Percentiles rank a stretch among this genome's conserved stretches.
phyloP scores from a whole-genome alignment of 2,329 filamentous ascomycete genomes.

The Dothidotthia symphoricarpi region DNA sequence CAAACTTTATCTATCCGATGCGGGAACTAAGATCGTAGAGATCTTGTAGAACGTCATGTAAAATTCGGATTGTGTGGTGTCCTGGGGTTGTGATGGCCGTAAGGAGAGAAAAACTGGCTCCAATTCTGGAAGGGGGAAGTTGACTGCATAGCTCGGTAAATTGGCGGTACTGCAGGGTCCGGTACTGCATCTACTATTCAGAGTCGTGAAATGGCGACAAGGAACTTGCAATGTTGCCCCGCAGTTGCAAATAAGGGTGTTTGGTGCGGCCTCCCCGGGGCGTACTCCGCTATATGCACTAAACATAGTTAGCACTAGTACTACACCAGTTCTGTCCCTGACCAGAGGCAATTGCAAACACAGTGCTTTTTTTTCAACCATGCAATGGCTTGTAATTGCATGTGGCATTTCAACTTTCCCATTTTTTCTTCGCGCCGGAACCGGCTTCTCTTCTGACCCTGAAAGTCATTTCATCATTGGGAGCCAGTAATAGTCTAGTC shows the following conservation, averaged over 20 bases:
- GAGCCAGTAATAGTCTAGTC: conserved; percentile 28
- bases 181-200: no score
- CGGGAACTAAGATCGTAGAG: conserved; percentile 36
- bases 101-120: no score
- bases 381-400: conserved; percentile 27
- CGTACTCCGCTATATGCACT: conserved; percentile 16
- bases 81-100: neutral
- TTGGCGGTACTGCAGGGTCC: no score
- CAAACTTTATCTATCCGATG: conserved; percentile 35
- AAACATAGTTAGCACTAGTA: conserved; percentile 13
- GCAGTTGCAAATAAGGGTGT: conserved; percentile 9
- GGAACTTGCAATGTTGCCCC: conserved; percentile 19
- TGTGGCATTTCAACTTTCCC: conserved; percentile 13
- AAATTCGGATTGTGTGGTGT: conserved; percentile 4
- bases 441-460: conserved; percentile 18
- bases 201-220: conserved; percentile 13
- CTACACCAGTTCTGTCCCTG: conserved; percentile 21
- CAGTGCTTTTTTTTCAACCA: conserved; percentile 17
- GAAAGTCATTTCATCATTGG: conserved; percentile 38
- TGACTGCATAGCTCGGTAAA: no score
- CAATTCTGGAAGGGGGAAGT: neutral
- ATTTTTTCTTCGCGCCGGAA: conserved; percentile 13
- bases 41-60: conserved; percentile 28
- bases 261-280: conserved; percentile 12
- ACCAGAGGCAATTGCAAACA: conserved; percentile 17